Evolutionary conservation across 176 grass and related monocot species (phyloP).

Genomic region (Oropetium thomaeum): DNA sequence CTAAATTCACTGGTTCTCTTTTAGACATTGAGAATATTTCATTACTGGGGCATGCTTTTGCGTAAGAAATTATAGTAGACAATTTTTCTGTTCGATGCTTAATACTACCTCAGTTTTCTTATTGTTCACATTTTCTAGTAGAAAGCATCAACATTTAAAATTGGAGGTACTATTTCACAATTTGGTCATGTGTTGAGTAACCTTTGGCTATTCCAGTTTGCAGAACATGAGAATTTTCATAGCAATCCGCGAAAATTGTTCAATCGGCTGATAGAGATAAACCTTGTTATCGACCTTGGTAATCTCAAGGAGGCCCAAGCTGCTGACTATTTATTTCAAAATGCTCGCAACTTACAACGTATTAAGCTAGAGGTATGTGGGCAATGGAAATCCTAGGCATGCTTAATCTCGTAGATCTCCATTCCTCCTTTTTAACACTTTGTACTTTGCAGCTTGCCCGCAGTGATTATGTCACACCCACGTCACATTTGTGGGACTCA

Average conservation of each 20-base stretch:
- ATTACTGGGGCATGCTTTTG: neutral
- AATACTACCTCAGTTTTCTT: no score
- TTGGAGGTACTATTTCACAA: constrained; percentile 10
- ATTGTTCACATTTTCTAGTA: no score
- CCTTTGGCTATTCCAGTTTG: constrained; percentile 25
- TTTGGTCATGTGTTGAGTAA: constrained; percentile 4
- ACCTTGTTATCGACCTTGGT: constrained; percentile 25
- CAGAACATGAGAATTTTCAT: neutral
- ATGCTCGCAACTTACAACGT: constrained; percentile 39
- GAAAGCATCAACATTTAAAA: no score
- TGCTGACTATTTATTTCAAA: constrained; percentile 42
- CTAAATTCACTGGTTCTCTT: constrained; percentile 34
- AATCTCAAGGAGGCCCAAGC: constrained; percentile 19
- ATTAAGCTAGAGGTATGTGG: constrained; percentile 32
- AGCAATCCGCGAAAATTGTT: constrained; percentile 23
- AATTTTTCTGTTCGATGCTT: neutral
- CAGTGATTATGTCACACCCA: neutral
- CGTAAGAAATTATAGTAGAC: constrained; percentile 19
- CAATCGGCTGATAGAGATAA: constrained; percentile 28
- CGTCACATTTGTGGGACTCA: constrained; percentile 1
- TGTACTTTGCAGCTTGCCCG: constrained; percentile 20
- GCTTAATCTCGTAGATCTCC: constrained; percentile 5
- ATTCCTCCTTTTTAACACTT: neutral
- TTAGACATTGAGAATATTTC: constrained; percentile 39
- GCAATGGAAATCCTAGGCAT: constrained; percentile 22